Percentiles rank a stretch among this genome's conserved stretches.
These are phyloP conservation scores for Hymenoscyphus salicellus DNA, from an alignment of 2,329 filamentous ascomycete genomes.

Conservation along the genomic window DNA sequence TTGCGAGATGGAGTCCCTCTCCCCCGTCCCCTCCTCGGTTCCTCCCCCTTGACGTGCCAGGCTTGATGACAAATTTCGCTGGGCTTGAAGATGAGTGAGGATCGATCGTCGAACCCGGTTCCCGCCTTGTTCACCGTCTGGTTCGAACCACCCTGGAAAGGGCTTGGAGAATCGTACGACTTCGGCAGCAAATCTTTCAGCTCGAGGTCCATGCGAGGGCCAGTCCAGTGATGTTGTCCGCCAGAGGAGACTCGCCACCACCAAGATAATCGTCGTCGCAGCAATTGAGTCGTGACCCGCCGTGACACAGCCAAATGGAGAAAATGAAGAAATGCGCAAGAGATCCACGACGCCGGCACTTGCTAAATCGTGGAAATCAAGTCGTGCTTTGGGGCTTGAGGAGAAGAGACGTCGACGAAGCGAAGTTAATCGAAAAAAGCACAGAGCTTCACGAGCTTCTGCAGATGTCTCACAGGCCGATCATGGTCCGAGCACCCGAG, in stretches of 20 bases:
- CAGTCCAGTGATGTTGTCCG: background rate
- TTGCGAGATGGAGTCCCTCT: background rate
- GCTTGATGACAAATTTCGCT: background rate
- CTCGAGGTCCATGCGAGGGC: background rate
- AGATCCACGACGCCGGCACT: background rate
- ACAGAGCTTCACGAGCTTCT: background rate
- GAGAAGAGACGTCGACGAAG: background rate
- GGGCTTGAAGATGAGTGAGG: constrained; percentile 2
- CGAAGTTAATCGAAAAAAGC: background rate
- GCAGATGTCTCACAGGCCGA: background rate
- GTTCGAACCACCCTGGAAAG: background rate
- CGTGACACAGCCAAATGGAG: background rate
- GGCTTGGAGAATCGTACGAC: background rate
- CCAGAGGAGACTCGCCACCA: background rate
- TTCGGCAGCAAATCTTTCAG: constrained; percentile 1
- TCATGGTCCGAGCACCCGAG: background rate
- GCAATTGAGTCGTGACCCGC: background rate
- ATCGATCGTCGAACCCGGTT: constrained; percentile 2
- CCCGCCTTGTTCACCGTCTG: background rate
- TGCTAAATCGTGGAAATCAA: background rate
- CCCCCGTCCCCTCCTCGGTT: no score
- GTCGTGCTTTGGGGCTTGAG: background rate
- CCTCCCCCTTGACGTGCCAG: background rate
- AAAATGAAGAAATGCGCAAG: background rate
- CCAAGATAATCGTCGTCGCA: background rate